phyloP scores from a whole-genome alignment of 192 early-diverging fungal genomes.

The Allomyces macrogynus region DNA sequence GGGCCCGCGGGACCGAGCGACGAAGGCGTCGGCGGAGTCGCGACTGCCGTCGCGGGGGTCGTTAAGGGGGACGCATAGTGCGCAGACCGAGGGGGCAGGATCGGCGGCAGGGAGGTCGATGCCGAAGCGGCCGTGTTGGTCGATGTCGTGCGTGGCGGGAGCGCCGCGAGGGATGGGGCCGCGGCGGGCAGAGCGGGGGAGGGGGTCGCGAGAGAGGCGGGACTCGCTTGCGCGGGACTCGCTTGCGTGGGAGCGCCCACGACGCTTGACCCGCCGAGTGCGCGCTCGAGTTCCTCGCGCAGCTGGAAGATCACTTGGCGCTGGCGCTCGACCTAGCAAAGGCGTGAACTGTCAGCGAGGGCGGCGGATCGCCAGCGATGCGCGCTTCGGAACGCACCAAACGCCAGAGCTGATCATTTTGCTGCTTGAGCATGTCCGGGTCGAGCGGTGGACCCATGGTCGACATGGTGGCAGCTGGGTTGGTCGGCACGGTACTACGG shows the following conservation, averaged over 20 bases:
- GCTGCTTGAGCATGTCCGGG: neutral
- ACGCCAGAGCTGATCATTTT: neutral
- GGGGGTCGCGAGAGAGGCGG: neutral
- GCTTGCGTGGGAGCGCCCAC: neutral
- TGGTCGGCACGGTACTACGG: too few relatives aligned
- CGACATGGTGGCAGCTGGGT: too few relatives aligned
- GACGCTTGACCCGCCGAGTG: neutral
- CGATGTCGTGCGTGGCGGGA: neutral
- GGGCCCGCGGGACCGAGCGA: neutral
- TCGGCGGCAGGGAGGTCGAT: too few relatives aligned
- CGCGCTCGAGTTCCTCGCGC: neutral
- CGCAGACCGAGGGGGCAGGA: too few relatives aligned
- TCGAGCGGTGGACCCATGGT: neutral
- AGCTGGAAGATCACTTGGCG: neutral
- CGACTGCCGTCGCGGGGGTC: neutral
- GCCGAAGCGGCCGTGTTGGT: too few relatives aligned
- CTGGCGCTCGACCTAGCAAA: neutral
- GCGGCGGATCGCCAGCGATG: too few relatives aligned
- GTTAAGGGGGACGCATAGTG: neutral
- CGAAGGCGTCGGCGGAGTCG: neutral
- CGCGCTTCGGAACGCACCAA: neutral
- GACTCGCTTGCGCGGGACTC: neutral
- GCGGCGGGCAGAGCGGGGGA: neutral
- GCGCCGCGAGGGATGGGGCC: neutral
- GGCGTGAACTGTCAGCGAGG: too few relatives aligned